Evolutionary conservation across 345 rosid species (phyloP).

Genomic region (Salix arbutifolia): DNA sequence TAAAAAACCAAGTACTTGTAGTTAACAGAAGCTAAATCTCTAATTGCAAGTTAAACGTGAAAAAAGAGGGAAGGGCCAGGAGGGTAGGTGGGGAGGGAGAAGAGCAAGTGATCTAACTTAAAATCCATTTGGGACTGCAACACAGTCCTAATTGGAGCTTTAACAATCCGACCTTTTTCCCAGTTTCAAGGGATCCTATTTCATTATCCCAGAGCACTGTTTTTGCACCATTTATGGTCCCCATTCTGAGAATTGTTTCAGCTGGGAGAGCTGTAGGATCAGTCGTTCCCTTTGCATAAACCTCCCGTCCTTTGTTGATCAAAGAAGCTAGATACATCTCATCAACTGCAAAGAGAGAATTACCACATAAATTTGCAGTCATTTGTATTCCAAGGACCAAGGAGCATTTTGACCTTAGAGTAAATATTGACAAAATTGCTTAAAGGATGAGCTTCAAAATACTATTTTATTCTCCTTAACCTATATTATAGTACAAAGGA

Average conservation of each 20-base stretch:
- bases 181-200: conserved; percentile 65
- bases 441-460: not conserved
- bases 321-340: conserved; percentile 71
- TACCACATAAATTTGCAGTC: not conserved
- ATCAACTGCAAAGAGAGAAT: conserved; percentile 44
- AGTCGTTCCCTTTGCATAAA: conserved; percentile 36
- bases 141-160: not conserved
- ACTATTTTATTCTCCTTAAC: not conserved
- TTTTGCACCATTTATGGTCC: conserved; percentile 60
- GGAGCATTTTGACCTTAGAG: not conserved
- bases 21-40: not conserved
- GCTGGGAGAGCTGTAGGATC: conserved; percentile 69
- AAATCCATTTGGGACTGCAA: not conserved
- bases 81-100: not conserved
- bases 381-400: not conserved
- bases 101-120: not conserved
- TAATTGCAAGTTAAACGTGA: not conserved
- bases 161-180: conserved; percentile 48
- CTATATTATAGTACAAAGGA: too few species aligned
- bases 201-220: conserved; percentile 68
- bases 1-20: not conserved
- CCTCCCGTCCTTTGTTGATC: conserved; percentile 61
- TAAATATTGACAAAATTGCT: not conserved
- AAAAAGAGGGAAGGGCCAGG: not conserved
- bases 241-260: conserved; percentile 54